Base-by-base conservation (phyloP, 2,329 filamentous ascomycete species). In the Ophiostoma sp. region DNA sequence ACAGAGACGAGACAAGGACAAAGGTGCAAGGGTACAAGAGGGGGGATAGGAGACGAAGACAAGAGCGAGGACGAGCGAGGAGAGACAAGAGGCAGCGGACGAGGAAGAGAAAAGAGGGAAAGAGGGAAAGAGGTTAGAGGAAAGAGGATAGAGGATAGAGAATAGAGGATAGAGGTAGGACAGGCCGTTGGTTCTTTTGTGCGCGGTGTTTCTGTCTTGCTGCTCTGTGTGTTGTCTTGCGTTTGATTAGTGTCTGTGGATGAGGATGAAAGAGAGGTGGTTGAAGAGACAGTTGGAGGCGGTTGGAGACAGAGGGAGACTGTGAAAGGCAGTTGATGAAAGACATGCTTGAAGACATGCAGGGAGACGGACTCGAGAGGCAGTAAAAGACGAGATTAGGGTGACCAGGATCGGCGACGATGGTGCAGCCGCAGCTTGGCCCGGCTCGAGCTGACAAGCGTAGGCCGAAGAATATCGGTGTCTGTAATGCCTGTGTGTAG, bases 131-230 rank as follows among this genome's bases (percentile, higher is more conserved):
- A 27, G 27, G 27, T 1, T 1, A 27, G 27, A 27, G 27, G 27
- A 27, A 1, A 27, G 27, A 27, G 27, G 27, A 27, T 27, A 27
- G 27, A 27, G 27, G 27, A 27, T 27, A 27, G 27, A 27, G 27
- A 2, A 27, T 27, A 27, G 27, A 27, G 27, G 27, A 27, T 27
- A 58, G 18, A 58, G 36, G 60, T 63, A 42, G 40, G 60, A 63
- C 60, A 63, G 40, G 58, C 60, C 60, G 60, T 63, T 63, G 60
- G 60, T 42, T 41, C 38, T 42, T 42, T 63, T 11, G 14, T 62
- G 55, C 40, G 55, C 27, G 55, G 40, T 58, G 52, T 58, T 9
- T 8, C 52, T 14, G 52, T 18, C 27, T 27, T 27, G 27, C 27
- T 27, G 27, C 27, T 27, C 27, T 60, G 55, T 40, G 5, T 60